Evolutionary conservation across 352 stramenopile species (phyloP), one percentile per base, ranked within the genome.

Genomic region (Pythium plurisporium): DNA sequence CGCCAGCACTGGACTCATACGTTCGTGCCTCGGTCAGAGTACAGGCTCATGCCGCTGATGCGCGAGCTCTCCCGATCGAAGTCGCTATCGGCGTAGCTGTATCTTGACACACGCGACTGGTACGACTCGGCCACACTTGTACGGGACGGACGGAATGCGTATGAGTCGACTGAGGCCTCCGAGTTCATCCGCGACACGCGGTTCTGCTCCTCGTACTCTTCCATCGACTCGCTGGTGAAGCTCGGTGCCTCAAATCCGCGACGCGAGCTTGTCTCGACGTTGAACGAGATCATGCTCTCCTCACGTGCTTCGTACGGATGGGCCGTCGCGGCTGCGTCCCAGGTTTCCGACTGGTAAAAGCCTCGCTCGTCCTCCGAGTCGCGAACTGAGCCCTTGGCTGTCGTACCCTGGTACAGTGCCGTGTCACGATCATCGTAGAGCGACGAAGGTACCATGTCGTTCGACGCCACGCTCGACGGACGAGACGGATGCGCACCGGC

Each of bases 121-220:
- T 91, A 91, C 54, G 81, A 91, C 59, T 90, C 80, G 9, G 60
- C 67, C 5, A 60, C 46, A n/a, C 72, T 86, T 8, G 53, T 58
- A 20, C 69, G 69, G 12, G 82, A 87, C 25, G 69, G 68, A 49
- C 70, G 79, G 66, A 74, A 81, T 33, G 63, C 70, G 55, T 89
- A 91, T 63, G 82, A 89, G 54, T 89, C 82, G 31, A 87, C 74
- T 0, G 82, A 91, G 30, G 76, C 68, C 44, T 89, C 79, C 20
- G 79, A 89, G 26, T 84, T 65, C 6, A 81, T 47, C 5, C 79
- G 75, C 29, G 75, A 44, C 7, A 43, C 73, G 25, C 66, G 46
- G 14, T 67, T 64, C n/a, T n/a, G n/a, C 37, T 71, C 68, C 6
- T 72, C 72, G 31, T 81, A 72, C 9, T 80, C 73, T 15, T 74